These are phyloP conservation scores for Cercospora sp. DNA, from an alignment of 2,329 filamentous ascomycete species.

Conservation along the genomic window DNA sequence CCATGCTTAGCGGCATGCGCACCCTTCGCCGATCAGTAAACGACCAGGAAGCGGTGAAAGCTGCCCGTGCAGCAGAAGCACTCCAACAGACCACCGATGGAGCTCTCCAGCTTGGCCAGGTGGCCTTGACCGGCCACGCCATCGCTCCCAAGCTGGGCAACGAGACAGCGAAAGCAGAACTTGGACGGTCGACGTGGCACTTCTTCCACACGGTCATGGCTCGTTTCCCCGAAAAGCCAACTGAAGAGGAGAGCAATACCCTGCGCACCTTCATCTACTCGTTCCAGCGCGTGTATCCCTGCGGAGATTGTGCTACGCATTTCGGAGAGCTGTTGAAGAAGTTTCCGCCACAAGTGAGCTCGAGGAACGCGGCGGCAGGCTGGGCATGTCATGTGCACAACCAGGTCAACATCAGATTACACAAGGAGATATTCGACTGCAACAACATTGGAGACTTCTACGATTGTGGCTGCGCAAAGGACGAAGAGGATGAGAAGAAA, in stretches of 20 bases:
- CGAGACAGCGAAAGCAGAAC: slow-evolving; percentile 71
- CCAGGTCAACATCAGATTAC: slow-evolving; percentile 62
- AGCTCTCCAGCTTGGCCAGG: slow-evolving; percentile 14
- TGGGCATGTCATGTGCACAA: slow-evolving; percentile 70
- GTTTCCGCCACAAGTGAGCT: slow-evolving; percentile 64
- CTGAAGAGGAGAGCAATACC: slow-evolving; percentile 59
- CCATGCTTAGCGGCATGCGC: slow-evolving; percentile 33
- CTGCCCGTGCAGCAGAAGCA: slow-evolving; percentile 1
- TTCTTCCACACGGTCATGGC: slow-evolving; percentile 67
- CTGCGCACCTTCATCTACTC: slow-evolving; percentile 62
- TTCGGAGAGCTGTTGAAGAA: slow-evolving; percentile 62
- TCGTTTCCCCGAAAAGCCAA: slow-evolving; percentile 63
- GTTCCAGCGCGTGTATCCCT: slow-evolving; percentile 65
- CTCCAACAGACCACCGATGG: neutral
- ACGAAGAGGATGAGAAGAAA: slow-evolving; percentile 38
- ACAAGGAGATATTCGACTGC: slow-evolving; percentile 64
- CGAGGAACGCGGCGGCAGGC: slow-evolving; percentile 60
- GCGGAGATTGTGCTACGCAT: slow-evolving; percentile 65
- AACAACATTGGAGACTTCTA: slow-evolving; percentile 66
- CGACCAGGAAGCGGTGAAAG: neutral
- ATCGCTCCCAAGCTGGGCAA: slow-evolving; percentile 83
- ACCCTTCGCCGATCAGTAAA: slow-evolving; percentile 1
- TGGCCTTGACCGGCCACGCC: slow-evolving; percentile 47
- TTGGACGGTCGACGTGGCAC: slow-evolving; percentile 66
- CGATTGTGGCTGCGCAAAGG: slow-evolving; percentile 64